Evolutionary conservation across 768 basidiomycete genomes (phyloP).

Genomic region (Lyophyllum semitale): DNA sequence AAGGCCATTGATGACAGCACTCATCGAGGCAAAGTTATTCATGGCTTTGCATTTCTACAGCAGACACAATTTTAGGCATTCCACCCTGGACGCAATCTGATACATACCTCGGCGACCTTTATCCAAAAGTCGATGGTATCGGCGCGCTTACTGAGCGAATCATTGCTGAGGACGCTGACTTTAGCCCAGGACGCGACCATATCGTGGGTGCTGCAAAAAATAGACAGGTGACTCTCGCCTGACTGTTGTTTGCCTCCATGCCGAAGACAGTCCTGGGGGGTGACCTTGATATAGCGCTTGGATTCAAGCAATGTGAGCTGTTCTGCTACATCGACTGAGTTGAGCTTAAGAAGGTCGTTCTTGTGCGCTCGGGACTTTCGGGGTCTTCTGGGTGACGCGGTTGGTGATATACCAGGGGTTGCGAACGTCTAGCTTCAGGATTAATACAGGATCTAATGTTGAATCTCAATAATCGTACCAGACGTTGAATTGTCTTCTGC

Average conservation of each 20-base stretch:
- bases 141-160: conserved; percentile 53
- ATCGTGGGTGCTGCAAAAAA: conserved; percentile 63
- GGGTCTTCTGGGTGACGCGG: conserved; percentile 33
- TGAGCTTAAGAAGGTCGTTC: conserved; percentile 65
- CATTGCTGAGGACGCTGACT: conserved; percentile 54
- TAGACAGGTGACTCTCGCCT: conserved; percentile 42
- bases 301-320: conserved; percentile 81
- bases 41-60: conserved; percentile 62
- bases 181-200: conserved; percentile 70
- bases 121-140: conserved; percentile 74
- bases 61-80: not conserved
- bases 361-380: conserved; percentile 52
- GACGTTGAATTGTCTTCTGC: conserved; percentile 51
- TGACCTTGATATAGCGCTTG: conserved; percentile 67
- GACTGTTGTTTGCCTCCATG: conserved; percentile 50
- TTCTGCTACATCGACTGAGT: conserved; percentile 72
- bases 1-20: conserved; percentile 64
- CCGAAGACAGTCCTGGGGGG: conserved; percentile 71
- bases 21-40: conserved; percentile 70
- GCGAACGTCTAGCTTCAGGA: conserved; percentile 40
- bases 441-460: conserved; percentile 2
- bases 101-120: conserved; percentile 68
- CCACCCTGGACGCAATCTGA: not conserved
- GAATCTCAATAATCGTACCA: conserved; percentile 40
- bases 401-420: conserved; percentile 25